Base-by-base conservation (phyloP, 768 basidiomycete species). In the Boletus subcaerulescens region DNA sequence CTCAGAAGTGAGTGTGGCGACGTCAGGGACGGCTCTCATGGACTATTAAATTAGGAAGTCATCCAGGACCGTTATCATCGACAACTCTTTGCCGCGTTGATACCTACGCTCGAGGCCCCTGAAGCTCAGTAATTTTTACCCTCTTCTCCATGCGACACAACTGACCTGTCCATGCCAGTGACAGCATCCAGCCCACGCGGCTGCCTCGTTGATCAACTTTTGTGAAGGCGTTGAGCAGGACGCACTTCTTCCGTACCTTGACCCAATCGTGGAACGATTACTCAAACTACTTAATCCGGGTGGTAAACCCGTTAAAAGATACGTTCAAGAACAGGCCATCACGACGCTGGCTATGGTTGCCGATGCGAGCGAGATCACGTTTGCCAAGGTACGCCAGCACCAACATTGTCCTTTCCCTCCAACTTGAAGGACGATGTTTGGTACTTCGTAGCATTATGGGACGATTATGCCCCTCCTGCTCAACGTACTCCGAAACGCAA, bases 281-380 rank as follows among this genome's bases (percentile, higher is more conserved):
- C 48, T 75, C 13, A 84, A 81, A 57, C 74, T 90, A 4, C 75
- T 90, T 40, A 81, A 85, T 53, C 86, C 86, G 1, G 63, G 63
- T 0, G 47, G 74, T 70, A 74, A 75, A 17, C 73, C 73, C 0
- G 67, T 62, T 15, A 71, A 71, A 56, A n/a, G 86, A 39, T 93
- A 91, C 59, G 89, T 93, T 0, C 90, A 93, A 65, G 91, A 94
- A 65, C 91, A 93, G 65, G 89, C 87, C 0, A 83, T 96, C 50
- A 93, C 90, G 31, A 91, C 89, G 13, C 71, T 95, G 32, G 91
- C 92, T 3, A 93, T 93, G 85, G 88, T 94, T 1, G 91, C 92
- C 0, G 88, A 92, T 67, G 88, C 87, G 1, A 91, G 91, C 59
- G 90, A 91, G 70, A 73, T 72, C 2, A 87, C 84, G 3, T 94